A percentile compares a stretch with the other conserved stretches of the same genome.
Evolutionary conservation across 2,329 filamentous ascomycete genomes (phyloP).

Genomic region (Malbranchea cinnamomea): DNA sequence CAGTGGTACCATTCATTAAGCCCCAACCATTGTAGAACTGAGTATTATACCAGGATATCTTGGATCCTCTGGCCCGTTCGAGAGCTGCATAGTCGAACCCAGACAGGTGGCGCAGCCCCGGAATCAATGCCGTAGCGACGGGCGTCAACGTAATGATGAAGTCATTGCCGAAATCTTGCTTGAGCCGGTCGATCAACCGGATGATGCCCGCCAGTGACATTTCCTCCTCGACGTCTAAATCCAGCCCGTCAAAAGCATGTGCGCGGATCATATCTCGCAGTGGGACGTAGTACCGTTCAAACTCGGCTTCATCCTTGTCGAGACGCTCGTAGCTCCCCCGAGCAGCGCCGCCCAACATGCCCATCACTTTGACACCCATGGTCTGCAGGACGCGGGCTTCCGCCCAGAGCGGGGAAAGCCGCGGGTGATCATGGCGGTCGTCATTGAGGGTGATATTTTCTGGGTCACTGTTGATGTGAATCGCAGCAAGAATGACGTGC

Average conservation of each 20-base stretch:
- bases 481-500: constrained; percentile 72
- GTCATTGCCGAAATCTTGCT: constrained; percentile 30
- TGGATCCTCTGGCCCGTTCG: constrained; percentile 48
- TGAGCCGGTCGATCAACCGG: constrained; percentile 51
- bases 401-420: constrained; percentile 60
- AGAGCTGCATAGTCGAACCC: constrained; percentile 70
- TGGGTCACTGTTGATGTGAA: constrained; percentile 62
- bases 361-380: constrained; percentile 63
- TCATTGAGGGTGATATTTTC: constrained; percentile 65
- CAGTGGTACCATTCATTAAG: constrained; percentile 37
- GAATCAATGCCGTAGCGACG: constrained; percentile 58
- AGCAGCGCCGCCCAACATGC: constrained; percentile 77
- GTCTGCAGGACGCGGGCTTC: constrained; percentile 60
- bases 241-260: constrained; percentile 51
- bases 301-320: constrained; percentile 42
- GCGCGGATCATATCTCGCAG: constrained; percentile 49
- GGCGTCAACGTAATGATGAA: constrained; percentile 75
- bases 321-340: constrained; percentile 53
- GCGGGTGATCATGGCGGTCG: constrained; percentile 49
- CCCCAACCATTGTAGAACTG: constrained; percentile 94
- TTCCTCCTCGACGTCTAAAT: constrained; percentile 66
- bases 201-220: constrained; percentile 54
- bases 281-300: constrained; percentile 60
- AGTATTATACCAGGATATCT: constrained; percentile 74
- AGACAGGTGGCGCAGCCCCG: constrained; percentile 46